A percentile compares a stretch with the other conserved stretches of the same genome.
Evolutionary conservation across 1,284 basidiomycete species (phyloP).

Genomic region (Pascua sp.): DNA sequence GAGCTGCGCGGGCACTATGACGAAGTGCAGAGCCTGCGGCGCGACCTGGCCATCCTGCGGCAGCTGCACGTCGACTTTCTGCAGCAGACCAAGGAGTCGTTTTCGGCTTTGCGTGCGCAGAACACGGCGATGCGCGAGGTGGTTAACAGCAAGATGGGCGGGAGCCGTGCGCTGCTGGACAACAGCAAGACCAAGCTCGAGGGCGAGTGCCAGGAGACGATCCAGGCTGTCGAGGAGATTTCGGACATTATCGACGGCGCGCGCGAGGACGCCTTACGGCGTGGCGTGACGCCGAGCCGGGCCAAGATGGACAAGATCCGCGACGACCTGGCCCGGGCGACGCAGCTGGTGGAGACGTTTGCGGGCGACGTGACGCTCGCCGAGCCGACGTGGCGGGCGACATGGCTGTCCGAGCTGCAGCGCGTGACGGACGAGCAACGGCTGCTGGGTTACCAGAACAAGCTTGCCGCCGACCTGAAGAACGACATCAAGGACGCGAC

Average conservation of each 20-base stretch:
- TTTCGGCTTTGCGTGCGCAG: constrained; percentile 72
- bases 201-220: constrained; percentile 76
- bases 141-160: constrained; percentile 75
- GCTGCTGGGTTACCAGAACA: constrained; percentile 85
- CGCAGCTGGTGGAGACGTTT: constrained; percentile 69
- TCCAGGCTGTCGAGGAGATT: constrained; percentile 90
- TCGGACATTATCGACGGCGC: constrained; percentile 88
- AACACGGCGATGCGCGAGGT: constrained; percentile 81
- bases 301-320: constrained; percentile 68
- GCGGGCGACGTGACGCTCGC: constrained; percentile 82
- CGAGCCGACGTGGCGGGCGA: constrained; percentile 97
- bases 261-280: constrained; percentile 85
- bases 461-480: constrained; percentile 78
- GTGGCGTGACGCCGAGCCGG: constrained; percentile 79
- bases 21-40: constrained; percentile 85
- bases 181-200: constrained; percentile 89
- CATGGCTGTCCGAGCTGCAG: constrained; percentile 93
- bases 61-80: constrained; percentile 93
- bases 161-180: constrained; percentile 82
- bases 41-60: constrained; percentile 87
- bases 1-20: constrained; percentile 90
- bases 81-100: constrained; percentile 79
- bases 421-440: constrained; percentile 97
- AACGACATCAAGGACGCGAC: constrained; percentile 86
- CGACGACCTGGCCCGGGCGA: constrained; percentile 68